Percentiles rank a stretch among this genome's conserved stretches.
These are phyloP conservation scores for Chrysoporthe austroafricana DNA, from an alignment of 2,329 filamentous ascomycete species.

Conservation along the genomic window DNA sequence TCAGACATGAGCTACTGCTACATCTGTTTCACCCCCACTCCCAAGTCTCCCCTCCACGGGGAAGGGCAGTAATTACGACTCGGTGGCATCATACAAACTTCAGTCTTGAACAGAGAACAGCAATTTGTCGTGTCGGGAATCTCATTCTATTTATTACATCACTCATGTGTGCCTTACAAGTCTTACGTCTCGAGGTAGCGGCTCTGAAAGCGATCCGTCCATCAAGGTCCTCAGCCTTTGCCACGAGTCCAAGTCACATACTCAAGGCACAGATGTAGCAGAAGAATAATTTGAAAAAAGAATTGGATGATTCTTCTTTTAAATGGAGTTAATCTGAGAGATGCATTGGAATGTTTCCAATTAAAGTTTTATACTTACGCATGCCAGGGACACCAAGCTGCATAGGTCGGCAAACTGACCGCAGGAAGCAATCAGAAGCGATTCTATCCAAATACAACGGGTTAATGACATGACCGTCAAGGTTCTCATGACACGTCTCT, in stretches of 20 bases:
- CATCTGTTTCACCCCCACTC: neutral
- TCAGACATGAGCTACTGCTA: too few species aligned
- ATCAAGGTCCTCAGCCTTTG: conserved; percentile 11
- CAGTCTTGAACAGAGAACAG: neutral
- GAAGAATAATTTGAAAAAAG: neutral
- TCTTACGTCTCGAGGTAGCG: neutral
- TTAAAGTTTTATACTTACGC: neutral
- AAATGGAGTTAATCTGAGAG: too few species aligned
- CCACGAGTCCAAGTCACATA: neutral
- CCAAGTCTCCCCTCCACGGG: neutral
- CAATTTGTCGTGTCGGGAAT: neutral
- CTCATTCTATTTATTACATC: neutral
- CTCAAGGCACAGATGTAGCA: neutral
- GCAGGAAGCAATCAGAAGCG: neutral
- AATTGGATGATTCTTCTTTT: neutral
- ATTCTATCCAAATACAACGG: neutral
- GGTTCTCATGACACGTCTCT: neutral
- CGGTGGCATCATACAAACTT: neutral
- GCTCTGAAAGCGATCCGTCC: neutral
- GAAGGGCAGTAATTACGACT: neutral
- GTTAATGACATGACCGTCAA: neutral
- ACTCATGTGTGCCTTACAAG: neutral
- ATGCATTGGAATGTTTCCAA: neutral
- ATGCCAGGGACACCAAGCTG: neutral
- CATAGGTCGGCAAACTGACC: neutral